These are phyloP conservation scores for Golubevia pallescens DNA, from an alignment of 1,284 basidiomycete genomes.

Conservation along the genomic window DNA sequence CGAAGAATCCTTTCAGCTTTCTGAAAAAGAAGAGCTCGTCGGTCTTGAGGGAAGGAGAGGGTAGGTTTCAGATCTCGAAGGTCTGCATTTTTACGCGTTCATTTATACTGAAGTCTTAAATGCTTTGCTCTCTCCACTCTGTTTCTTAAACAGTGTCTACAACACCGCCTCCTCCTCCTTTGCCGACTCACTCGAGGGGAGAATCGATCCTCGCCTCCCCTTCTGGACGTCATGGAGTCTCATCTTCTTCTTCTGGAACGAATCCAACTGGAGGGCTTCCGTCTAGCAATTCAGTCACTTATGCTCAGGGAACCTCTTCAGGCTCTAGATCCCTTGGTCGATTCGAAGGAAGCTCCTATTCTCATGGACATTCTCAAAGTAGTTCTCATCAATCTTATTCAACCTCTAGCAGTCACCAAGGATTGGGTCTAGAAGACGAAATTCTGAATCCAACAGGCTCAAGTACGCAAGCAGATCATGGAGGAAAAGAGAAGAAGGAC, in stretches of 20 bases:
- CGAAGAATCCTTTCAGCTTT: conserved; percentile 47
- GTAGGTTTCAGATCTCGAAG: conserved; percentile 1
- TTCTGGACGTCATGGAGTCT: conserved; percentile 37
- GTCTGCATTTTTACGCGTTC: neutral
- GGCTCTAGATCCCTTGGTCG: conserved; percentile 12
- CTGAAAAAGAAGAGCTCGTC: conserved; percentile 40
- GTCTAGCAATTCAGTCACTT: conserved; percentile 18
- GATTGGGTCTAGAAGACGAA: conserved; percentile 6
- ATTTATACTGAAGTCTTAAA: conserved; percentile 1
- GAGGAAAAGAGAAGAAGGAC: conserved; percentile 4
- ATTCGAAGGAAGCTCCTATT: conserved; percentile 23
- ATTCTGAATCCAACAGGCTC: conserved; percentile 1
- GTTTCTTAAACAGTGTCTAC: conserved; percentile 28
- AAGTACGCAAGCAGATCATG: neutral
- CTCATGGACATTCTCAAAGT: neutral
- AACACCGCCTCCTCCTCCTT: conserved; percentile 26
- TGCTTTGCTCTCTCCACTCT: conserved; percentile 18
- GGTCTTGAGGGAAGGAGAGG: conserved; percentile 12
- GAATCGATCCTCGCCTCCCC: conserved; percentile 43
- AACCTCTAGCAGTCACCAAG: conserved; percentile 6
- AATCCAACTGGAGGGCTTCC: conserved; percentile 7
- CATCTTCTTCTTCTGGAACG: conserved; percentile 28
- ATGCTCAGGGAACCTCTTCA: conserved; percentile 13
- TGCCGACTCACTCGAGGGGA: too few relatives aligned
- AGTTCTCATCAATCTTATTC: conserved; percentile 6